Conservation (phyloP, 768 basidiomycete genomes). For the Agrocybe praecox region DNA sequence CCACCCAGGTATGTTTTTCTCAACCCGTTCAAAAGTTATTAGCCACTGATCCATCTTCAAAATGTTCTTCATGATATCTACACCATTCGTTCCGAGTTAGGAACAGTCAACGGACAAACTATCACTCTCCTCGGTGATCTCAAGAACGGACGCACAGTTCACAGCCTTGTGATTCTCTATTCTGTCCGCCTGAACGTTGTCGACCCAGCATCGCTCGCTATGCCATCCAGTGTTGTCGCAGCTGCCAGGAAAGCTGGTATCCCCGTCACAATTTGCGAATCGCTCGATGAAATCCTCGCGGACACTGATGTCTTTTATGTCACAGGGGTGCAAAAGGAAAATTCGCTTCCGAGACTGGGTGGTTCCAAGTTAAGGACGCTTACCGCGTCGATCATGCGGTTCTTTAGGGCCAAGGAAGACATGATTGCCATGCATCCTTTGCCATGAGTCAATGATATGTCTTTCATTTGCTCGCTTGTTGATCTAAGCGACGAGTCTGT, state of each 20-base stretch:
- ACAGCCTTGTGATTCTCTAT: slow-evolving; percentile 93
- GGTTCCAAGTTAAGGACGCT: slow-evolving; percentile 88
- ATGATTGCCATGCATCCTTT: too few relatives aligned
- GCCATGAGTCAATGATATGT: slow-evolving; percentile 83
- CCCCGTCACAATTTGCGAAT: slow-evolving; percentile 76
- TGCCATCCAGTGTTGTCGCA: slow-evolving; percentile 85
- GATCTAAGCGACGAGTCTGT: too few relatives aligned
- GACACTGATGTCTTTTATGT: slow-evolving; percentile 98
- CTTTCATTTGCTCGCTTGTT: too few relatives aligned
- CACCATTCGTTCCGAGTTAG: slow-evolving; percentile 96
- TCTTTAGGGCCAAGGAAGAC: slow-evolving; percentile 93
- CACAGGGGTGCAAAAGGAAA: slow-evolving; percentile 94
- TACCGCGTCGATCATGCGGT: slow-evolving; percentile 95
- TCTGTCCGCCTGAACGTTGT: slow-evolving; percentile 96
- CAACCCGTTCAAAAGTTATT: too few relatives aligned
- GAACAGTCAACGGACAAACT: slow-evolving; percentile 95
- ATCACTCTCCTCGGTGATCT: slow-evolving; percentile 94
- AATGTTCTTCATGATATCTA: slow-evolving; percentile 87
- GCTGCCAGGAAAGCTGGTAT: slow-evolving; percentile 86
- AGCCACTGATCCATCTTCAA: too few relatives aligned
- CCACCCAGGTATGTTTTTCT: too few relatives aligned
- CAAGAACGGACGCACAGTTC: slow-evolving; percentile 97
- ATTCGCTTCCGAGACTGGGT: slow-evolving; percentile 80
- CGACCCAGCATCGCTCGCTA: slow-evolving; percentile 80
- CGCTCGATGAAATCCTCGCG: slow-evolving; percentile 85